Percentiles rank a stretch among this genome's conserved stretches.
phyloP scores from a whole-genome alignment of 176 grass and related monocot species.

The Dendrocalamus sinicus region DNA sequence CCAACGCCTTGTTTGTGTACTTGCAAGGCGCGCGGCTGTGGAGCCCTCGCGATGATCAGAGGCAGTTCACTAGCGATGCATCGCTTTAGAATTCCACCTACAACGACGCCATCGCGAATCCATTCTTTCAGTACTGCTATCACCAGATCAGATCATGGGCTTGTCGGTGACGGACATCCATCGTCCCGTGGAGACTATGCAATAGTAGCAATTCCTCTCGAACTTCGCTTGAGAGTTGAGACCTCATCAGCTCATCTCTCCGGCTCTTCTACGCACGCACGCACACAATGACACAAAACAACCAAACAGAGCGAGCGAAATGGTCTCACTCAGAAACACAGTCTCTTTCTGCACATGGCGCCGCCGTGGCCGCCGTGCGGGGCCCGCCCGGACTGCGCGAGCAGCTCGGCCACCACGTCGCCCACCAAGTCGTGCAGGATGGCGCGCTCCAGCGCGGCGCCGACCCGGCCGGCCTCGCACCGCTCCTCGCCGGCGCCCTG shows the following conservation, averaged over 20 bases:
- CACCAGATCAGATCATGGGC: conserved; percentile 23
- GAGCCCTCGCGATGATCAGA: conserved; percentile 23
- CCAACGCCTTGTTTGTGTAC: not conserved
- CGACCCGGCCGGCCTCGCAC: conserved; percentile 57
- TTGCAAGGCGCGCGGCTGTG: not conserved
- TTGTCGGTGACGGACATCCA: conserved; percentile 32
- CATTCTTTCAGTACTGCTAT: conserved; percentile 14
- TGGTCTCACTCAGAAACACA: conserved; percentile 55
- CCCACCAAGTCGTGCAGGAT: conserved; percentile 66
- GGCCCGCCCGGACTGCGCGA: conserved; percentile 1
- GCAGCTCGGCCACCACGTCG: conserved; percentile 60
- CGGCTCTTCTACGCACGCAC: not conserved
- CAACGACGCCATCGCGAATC: conserved; percentile 38
- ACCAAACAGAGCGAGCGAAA: not conserved
- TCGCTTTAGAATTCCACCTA: conserved; percentile 46
- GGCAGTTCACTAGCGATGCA: conserved; percentile 16
- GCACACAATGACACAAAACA: not conserved
- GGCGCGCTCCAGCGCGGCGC: conserved; percentile 60
- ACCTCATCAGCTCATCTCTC: not conserved
- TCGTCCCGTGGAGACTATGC: not conserved
- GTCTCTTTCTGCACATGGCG: conserved; percentile 63
- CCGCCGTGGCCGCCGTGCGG: not conserved
- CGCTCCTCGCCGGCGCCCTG: conserved; percentile 50
- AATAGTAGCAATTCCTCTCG: not conserved
- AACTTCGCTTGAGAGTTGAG: not conserved